A percentile compares a stretch with the other conserved stretches of the same genome.
phyloP scores from a whole-genome alignment of 257 asterid genomes.

The Apocynum venetum region DNA sequence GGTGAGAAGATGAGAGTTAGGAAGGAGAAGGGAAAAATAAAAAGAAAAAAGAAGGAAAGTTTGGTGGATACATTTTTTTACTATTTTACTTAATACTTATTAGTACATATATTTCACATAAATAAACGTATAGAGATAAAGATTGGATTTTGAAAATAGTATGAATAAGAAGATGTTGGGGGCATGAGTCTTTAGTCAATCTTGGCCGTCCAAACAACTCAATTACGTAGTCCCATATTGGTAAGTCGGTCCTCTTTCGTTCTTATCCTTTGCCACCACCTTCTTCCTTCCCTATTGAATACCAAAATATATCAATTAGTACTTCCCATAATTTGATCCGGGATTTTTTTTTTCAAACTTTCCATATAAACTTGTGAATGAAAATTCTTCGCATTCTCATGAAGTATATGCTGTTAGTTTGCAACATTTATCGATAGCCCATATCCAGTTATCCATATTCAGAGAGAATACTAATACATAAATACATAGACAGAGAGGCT shows the following conservation, averaged over 20 bases:
- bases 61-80: not conserved
- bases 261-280: conserved; percentile 51
- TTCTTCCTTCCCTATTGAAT: not conserved
- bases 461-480: not conserved
- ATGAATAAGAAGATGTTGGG: conserved; percentile 1
- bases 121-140: not conserved
- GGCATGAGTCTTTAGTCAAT: conserved; percentile 15
- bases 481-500: not conserved
- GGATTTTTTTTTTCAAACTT: conserved; percentile 8
- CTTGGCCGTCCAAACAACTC: conserved; percentile 24
- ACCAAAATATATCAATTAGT: not conserved
- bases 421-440: conserved; percentile 27
- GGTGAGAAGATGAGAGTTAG: not conserved
- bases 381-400: conserved; percentile 19
- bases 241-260: conserved; percentile 57
- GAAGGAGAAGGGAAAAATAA: too few relatives aligned
- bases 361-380: conserved; percentile 21
- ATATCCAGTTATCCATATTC: not conserved
- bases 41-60: not conserved
- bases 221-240: conserved; percentile 20
- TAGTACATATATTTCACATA: not conserved
- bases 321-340: not conserved
- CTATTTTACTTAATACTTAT: not conserved
- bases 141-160: conserved; percentile 1
- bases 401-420: conserved; percentile 29